Evolutionary conservation across 345 rosid species (phyloP).

Genomic region (Raphanus sativus): DNA sequence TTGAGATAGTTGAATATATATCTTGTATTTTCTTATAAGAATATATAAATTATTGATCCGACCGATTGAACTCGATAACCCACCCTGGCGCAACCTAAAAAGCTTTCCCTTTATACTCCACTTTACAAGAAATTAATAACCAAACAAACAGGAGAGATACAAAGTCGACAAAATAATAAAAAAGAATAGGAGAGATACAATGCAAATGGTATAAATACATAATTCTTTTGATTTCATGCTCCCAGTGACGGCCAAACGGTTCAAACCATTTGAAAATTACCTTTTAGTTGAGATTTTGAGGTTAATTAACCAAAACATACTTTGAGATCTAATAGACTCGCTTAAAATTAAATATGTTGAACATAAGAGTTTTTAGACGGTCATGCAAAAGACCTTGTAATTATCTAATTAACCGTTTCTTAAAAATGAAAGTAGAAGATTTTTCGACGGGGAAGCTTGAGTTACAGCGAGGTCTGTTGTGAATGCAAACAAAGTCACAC

Average conservation of each 20-base stretch:
- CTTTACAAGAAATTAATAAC: neutral
- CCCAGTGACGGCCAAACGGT: neutral
- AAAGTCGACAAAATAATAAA: too few relatives aligned
- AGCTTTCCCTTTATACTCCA: neutral
- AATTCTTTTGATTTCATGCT: too few relatives aligned
- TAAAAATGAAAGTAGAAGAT: conserved; percentile 41
- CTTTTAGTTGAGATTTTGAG: neutral
- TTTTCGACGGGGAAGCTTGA: conserved; percentile 34
- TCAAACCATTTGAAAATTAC: neutral
- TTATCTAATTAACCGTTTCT: neutral
- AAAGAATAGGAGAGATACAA: neutral
- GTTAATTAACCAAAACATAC: neutral
- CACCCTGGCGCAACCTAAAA: neutral
- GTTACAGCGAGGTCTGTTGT: neutral
- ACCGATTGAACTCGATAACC: neutral
- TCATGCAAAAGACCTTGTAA: neutral
- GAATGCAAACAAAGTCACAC: too few relatives aligned
- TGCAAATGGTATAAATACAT: neutral
- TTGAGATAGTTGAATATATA: too few relatives aligned
- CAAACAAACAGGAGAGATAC: neutral
- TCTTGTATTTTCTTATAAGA: neutral
- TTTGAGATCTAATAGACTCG: neutral
- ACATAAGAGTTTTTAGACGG: neutral
- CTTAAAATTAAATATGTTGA: neutral
- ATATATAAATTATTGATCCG: neutral